Evolutionary conservation across 768 basidiomycete genomes (phyloP).

Genomic region (Termitomyces sp.): DNA sequence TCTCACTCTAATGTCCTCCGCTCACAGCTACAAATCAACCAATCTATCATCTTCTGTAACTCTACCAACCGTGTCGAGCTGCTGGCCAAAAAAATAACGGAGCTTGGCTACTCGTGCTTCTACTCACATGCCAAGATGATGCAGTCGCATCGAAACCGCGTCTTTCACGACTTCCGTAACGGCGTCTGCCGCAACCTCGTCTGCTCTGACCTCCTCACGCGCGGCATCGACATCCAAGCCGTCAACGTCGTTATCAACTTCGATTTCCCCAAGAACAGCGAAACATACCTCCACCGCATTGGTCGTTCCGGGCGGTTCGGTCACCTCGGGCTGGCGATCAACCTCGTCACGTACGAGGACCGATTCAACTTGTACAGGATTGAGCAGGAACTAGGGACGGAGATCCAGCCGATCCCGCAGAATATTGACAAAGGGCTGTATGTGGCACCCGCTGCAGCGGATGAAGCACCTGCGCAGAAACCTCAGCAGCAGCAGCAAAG

Average conservation of each 20-base stretch:
- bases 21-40: constrained; percentile 96
- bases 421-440: constrained; percentile 89
- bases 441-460: constrained; percentile 68
- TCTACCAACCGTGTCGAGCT: constrained; percentile 99
- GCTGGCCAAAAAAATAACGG: constrained; percentile 98
- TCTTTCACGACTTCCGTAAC: constrained; percentile 99
- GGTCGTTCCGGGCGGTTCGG: constrained; percentile 98
- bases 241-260: constrained; percentile 99
- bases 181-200: constrained; percentile 98
- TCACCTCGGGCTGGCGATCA: constrained; percentile 95
- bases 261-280: constrained; percentile 98
- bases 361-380: constrained; percentile 97
- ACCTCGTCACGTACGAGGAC: constrained; percentile 97
- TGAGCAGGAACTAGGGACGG: constrained; percentile 97
- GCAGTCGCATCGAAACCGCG: constrained; percentile 96
- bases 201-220: constrained; percentile 95
- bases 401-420: constrained; percentile 94
- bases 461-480: constrained; percentile 33
- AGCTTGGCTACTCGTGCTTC: constrained; percentile 99
- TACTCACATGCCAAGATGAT: constrained; percentile 99
- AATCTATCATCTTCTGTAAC: constrained; percentile 99
- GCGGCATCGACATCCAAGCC: constrained; percentile 99
- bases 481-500: constrained; percentile 26
- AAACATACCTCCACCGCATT: constrained; percentile 98
- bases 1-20: constrained; percentile 1